Percentiles rank a stretch among this genome's conserved stretches.
These are phyloP conservation scores for Hypocrella siamensis DNA, from an alignment of 2,329 filamentous ascomycete species.

Conservation along the genomic window DNA sequence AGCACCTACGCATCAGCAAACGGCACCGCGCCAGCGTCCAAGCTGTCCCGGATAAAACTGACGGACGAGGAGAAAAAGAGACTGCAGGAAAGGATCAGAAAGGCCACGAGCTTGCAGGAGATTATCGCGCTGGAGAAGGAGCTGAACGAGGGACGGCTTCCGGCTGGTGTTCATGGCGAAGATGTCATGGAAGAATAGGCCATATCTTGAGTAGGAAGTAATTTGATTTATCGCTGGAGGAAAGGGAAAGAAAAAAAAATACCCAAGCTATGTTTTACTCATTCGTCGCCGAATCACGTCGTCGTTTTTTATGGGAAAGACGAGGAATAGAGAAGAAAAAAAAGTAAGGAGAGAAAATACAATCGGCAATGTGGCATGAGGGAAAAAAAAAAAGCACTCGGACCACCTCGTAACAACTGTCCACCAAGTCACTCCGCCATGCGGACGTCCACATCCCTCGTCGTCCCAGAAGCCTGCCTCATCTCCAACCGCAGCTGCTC, in stretches of 20 bases:
- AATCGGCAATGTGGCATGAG: too few relatives aligned
- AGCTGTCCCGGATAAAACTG: constrained; percentile 64
- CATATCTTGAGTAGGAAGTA: too few relatives aligned
- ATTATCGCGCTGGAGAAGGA: constrained; percentile 85
- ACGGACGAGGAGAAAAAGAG: constrained; percentile 79
- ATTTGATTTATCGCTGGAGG: too few relatives aligned
- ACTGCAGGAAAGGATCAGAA: constrained; percentile 74
- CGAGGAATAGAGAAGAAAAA: too few relatives aligned
- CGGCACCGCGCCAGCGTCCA: constrained; percentile 31
- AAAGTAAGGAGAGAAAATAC: too few relatives aligned
- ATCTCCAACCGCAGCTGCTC: constrained; percentile 41
- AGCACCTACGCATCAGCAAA: constrained; percentile 45
- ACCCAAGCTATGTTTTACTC: too few relatives aligned
- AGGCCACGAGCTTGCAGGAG: constrained; percentile 78
- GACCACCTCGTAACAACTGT: neutral
- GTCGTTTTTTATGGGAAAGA: too few relatives aligned
- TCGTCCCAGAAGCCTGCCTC: constrained; percentile 23
- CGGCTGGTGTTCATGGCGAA: constrained; percentile 45
- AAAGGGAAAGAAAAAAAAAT: too few relatives aligned
- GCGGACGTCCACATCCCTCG: constrained; percentile 35
- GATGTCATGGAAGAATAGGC: constrained; percentile 44
- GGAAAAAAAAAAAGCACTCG: neutral
- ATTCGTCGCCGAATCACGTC: too few relatives aligned
- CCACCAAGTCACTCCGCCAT: constrained; percentile 34
- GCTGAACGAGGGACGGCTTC: constrained; percentile 75